Conservation (phyloP, 78 protist species). For the Speleostelium caveatum region DNA sequence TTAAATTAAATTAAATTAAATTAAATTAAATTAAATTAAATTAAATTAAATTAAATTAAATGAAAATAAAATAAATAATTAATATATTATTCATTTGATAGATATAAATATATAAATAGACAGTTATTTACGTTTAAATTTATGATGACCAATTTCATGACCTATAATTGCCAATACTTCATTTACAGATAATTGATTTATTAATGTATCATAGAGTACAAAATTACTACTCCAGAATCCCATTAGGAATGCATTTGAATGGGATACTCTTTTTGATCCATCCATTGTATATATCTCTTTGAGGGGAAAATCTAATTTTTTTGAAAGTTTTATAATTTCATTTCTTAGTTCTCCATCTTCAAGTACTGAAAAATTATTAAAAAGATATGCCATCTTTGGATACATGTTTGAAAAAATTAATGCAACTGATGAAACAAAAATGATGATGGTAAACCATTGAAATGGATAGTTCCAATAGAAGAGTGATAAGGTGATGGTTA, state of each 20-base stretch:
- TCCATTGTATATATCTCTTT: constrained; percentile 71
- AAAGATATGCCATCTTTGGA: constrained; percentile 54
- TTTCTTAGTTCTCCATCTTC: constrained; percentile 59
- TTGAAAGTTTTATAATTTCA: constrained; percentile 34
- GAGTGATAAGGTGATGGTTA: constrained; percentile 46
- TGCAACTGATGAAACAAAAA: constrained; percentile 66
- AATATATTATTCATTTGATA: not conserved
- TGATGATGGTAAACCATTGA: constrained; percentile 62
- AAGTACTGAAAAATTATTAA: constrained; percentile 46
- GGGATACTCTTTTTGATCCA: constrained; percentile 66
- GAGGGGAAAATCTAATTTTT: constrained; percentile 55
- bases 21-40: too few relatives aligned
- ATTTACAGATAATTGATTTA: constrained; percentile 46
- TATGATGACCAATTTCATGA: constrained; percentile 81
- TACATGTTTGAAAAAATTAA: constrained; percentile 60
- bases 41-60: too few relatives aligned
- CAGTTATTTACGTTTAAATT: constrained; percentile 40
- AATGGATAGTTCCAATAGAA: constrained; percentile 60
- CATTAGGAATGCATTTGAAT: constrained; percentile 67
- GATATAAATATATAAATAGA: not conserved
- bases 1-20: too few relatives aligned
- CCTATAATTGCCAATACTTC: constrained; percentile 65
- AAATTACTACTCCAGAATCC: constrained; percentile 65
- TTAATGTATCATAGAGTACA: constrained; percentile 55
- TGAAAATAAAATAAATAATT: not conserved